These are phyloP conservation scores for Lophium mytilinum DNA, from an alignment of 495 filamentous ascomycete genomes.

Conservation along the genomic window DNA sequence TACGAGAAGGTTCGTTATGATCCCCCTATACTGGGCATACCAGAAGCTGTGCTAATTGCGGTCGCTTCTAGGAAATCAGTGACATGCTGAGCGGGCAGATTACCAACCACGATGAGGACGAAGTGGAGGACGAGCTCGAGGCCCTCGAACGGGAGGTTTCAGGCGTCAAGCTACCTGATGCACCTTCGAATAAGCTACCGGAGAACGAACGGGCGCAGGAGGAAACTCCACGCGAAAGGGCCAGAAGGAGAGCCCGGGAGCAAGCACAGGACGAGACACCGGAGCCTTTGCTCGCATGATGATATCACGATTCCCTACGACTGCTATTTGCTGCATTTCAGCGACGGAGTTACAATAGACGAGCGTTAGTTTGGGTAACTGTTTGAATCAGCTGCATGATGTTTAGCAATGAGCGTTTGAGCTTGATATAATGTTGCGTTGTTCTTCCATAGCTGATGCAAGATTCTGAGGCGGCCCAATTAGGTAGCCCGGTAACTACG, in stretches of 20 bases:
- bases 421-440: too few species aligned
- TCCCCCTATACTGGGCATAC: not conserved
- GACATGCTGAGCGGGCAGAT: constrained; percentile 81
- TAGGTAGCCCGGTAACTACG: too few species aligned
- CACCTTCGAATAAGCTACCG: constrained; percentile 41
- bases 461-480: too few species aligned
- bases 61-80: constrained; percentile 60
- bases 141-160: constrained; percentile 62
- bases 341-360: constrained; percentile 9
- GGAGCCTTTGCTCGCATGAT: constrained; percentile 26
- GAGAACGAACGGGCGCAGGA: constrained; percentile 13
- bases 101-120: constrained; percentile 90
- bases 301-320: not conserved
- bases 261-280: constrained; percentile 15
- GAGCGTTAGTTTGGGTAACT: too few species aligned
- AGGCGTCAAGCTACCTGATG: constrained; percentile 48
- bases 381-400: too few species aligned
- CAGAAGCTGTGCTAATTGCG: not conserved
- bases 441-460: too few species aligned
- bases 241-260: constrained; percentile 24
- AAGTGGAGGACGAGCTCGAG: constrained; percentile 91
- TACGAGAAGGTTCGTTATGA: constrained; percentile 67
- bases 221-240: constrained; percentile 27
- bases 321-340: constrained; percentile 9
- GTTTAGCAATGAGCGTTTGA: too few species aligned